These are phyloP conservation scores for Populus nigra DNA, from an alignment of 345 rosid species.

Conservation along the genomic window DNA sequence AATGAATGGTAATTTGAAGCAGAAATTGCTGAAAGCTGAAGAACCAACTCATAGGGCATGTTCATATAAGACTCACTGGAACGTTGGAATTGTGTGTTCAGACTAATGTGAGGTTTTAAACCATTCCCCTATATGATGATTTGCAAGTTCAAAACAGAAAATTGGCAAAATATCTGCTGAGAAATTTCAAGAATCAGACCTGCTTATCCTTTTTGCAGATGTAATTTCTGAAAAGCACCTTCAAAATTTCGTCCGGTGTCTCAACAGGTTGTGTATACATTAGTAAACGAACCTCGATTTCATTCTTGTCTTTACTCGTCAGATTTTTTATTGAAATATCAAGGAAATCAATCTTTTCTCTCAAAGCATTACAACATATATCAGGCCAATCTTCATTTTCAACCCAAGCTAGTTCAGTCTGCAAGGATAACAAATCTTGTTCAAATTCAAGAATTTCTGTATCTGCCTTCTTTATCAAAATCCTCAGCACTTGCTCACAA, in stretches of 20 bases:
- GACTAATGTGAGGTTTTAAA: not conserved
- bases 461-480: slow-evolving; percentile 50
- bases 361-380: slow-evolving; percentile 45
- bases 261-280: slow-evolving; percentile 42
- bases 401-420: slow-evolving; percentile 47
- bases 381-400: slow-evolving; percentile 51
- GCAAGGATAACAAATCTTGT: slow-evolving; percentile 36
- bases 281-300: slow-evolving; percentile 30
- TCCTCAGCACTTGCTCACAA: slow-evolving; percentile 51
- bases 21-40: not conserved
- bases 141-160: not conserved
- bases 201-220: slow-evolving; percentile 27
- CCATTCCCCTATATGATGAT: not conserved
- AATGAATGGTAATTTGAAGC: not conserved
- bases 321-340: slow-evolving; percentile 31
- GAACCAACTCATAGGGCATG: not conserved
- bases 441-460: slow-evolving; percentile 53
- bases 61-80: not conserved
- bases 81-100: not conserved
- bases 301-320: slow-evolving; percentile 35
- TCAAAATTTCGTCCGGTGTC: slow-evolving; percentile 36
- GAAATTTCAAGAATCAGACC: slow-evolving; percentile 33
- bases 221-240: slow-evolving; percentile 33
- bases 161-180: not conserved
- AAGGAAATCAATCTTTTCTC: slow-evolving; percentile 39